Percentiles rank a stretch among this genome's conserved stretches.
These are phyloP conservation scores for Kurtzmaniella fragi DNA, from an alignment of 805 yeast genomes.

Conservation along the genomic window DNA sequence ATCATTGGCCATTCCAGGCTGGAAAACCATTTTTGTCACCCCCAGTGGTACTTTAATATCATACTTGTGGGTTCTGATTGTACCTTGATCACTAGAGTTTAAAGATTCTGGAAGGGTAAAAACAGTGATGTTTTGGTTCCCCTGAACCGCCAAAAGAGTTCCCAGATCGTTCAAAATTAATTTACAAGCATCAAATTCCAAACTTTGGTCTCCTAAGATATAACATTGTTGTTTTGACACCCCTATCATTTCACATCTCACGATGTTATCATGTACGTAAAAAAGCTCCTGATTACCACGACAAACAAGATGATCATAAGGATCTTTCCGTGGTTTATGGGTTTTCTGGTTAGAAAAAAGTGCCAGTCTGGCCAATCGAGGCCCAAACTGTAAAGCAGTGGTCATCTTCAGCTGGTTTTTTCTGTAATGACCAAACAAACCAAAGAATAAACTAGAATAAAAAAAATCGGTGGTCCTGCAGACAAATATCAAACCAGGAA, in stretches of 20 bases:
- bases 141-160: slow-evolving; percentile 38
- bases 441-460: too few species aligned
- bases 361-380: too few species aligned
- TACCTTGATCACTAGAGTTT: too few species aligned
- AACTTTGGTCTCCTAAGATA: slow-evolving; percentile 12
- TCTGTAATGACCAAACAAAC: too few species aligned
- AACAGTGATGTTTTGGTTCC: slow-evolving; percentile 23
- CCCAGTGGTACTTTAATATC: slow-evolving; percentile 11
- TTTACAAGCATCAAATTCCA: slow-evolving; percentile 25
- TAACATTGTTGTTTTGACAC: slow-evolving; percentile 8
- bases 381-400: too few species aligned
- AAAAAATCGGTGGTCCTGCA: too few species aligned
- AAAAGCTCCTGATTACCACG: slow-evolving; percentile 22
- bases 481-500: too few species aligned
- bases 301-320: slow-evolving; percentile 5
- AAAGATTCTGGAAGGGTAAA: slow-evolving; percentile 20
- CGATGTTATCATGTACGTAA: slow-evolving; percentile 24
- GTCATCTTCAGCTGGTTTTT: too few species aligned
- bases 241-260: slow-evolving; percentile 16
- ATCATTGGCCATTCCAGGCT: slow-evolving; percentile 14
- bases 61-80: slow-evolving; percentile 1
- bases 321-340: neutral
- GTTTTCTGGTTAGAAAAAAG: neutral
- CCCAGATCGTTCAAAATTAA: slow-evolving; percentile 37
- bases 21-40: slow-evolving; percentile 23